These are phyloP conservation scores for Aspergillus fischeri DNA, from an alignment of 2,329 filamentous ascomycete genomes.

Conservation along the genomic window DNA sequence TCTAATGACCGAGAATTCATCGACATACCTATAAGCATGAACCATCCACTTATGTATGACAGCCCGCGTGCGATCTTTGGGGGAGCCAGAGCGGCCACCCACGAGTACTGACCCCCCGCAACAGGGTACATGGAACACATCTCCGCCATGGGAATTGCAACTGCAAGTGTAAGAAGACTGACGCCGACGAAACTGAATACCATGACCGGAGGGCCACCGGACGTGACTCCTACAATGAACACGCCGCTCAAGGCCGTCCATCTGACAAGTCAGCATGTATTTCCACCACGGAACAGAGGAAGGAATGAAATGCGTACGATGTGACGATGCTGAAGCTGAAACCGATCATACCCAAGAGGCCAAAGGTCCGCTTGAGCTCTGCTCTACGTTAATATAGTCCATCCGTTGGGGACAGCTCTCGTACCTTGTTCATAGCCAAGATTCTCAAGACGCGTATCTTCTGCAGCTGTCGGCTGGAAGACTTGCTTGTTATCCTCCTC, in stretches of 20 bases:
- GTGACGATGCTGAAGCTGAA: constrained; percentile 59
- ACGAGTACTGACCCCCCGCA: constrained; percentile 55
- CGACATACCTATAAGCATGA: constrained; percentile 44
- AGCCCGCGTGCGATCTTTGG: constrained; percentile 41
- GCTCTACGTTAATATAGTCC: not conserved
- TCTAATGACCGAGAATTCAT: not conserved
- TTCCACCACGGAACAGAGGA: not conserved
- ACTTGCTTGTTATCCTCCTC: constrained; percentile 24
- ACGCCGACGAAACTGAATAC: constrained; percentile 55
- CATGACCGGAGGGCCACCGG: constrained; percentile 57
- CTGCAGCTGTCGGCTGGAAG: constrained; percentile 20
- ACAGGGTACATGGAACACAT: constrained; percentile 56
- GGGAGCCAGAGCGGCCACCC: constrained; percentile 55
- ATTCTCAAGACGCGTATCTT: constrained; percentile 35
- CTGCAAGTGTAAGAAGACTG: constrained; percentile 48
- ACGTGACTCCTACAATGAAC: constrained; percentile 53
- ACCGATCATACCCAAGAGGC: constrained; percentile 55
- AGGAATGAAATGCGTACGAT: constrained; percentile 26
- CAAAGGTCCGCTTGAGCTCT: constrained; percentile 56
- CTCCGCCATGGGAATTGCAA: constrained; percentile 58
- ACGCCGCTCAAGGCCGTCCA: constrained; percentile 57
- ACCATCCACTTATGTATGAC: constrained; percentile 47
- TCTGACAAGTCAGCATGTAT: constrained; percentile 18
- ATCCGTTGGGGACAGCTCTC: not conserved
- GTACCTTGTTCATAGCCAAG: constrained; percentile 39